A percentile compares a stretch with the other conserved stretches of the same genome.
phyloP scores from a whole-genome alignment of 1,284 basidiomycete genomes.

The Malassezia dermatis region DNA sequence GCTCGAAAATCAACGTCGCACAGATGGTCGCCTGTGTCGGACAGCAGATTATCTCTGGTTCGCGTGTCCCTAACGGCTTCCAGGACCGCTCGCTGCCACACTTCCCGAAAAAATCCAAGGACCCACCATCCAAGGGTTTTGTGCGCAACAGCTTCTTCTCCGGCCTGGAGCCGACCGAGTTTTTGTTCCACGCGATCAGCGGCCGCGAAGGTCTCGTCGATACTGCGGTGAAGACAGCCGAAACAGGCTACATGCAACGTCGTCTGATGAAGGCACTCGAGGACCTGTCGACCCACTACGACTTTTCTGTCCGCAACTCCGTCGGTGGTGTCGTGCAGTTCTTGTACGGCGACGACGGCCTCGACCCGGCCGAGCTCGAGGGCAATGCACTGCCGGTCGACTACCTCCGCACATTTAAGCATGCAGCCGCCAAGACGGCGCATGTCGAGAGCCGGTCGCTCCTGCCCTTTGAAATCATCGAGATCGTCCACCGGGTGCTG shows the following conservation, averaged over 20 bases:
- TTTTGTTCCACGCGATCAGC: slow-evolving; percentile 97
- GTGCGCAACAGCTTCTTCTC: slow-evolving; percentile 91
- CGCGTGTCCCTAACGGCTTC: slow-evolving; percentile 97
- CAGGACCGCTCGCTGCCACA: slow-evolving; percentile 97
- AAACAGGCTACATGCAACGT: slow-evolving; percentile 98
- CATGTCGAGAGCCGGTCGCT: slow-evolving; percentile 54
- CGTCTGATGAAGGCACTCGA: slow-evolving; percentile 98
- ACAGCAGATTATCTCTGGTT: slow-evolving; percentile 94
- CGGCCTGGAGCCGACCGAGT: slow-evolving; percentile 88
- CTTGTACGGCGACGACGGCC: slow-evolving; percentile 88
- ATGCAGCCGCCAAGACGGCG: slow-evolving; percentile 61
- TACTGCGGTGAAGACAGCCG: slow-evolving; percentile 98
- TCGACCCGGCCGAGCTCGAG: slow-evolving; percentile 91
- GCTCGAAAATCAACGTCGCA: slow-evolving; percentile 97
- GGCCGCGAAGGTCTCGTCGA: slow-evolving; percentile 97
- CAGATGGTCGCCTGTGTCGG: slow-evolving; percentile 99
- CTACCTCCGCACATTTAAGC: slow-evolving; percentile 64
- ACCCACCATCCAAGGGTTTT: slow-evolving; percentile 95
- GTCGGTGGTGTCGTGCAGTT: slow-evolving; percentile 96
- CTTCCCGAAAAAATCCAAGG: slow-evolving; percentile 93
- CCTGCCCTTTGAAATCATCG: slow-evolving; percentile 75
- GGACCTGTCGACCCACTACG: slow-evolving; percentile 92
- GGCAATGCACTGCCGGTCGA: slow-evolving; percentile 73
- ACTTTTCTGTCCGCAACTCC: slow-evolving; percentile 90
- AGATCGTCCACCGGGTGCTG: slow-evolving; percentile 62